phyloP scores from a whole-genome alignment of 768 basidiomycete genomes.

The Sarcodon sp. region DNA sequence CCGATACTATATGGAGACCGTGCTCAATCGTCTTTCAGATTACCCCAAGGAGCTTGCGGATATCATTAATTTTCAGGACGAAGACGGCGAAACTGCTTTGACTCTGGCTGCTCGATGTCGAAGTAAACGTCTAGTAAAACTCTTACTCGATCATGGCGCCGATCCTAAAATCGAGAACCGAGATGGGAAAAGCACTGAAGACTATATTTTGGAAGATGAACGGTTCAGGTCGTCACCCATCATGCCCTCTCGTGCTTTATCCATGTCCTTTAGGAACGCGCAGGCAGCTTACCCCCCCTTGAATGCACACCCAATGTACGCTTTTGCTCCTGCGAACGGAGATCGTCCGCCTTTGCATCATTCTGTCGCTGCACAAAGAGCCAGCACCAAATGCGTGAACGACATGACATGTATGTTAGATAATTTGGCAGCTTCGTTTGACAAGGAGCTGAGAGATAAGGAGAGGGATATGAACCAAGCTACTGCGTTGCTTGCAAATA shows the following conservation, averaged over 20 bases:
- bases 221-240: slow-evolving; percentile 88
- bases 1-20: slow-evolving; percentile 97
- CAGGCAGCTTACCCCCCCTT: slow-evolving; percentile 45
- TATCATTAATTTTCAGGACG: slow-evolving; percentile 98
- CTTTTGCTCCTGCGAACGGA: slow-evolving; percentile 37
- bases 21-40: slow-evolving; percentile 74
- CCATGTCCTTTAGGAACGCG: slow-evolving; percentile 65
- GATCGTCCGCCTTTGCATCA: slow-evolving; percentile 71
- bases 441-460: slow-evolving; percentile 83
- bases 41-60: slow-evolving; percentile 95
- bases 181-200: slow-evolving; percentile 95
- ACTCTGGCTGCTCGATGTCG: slow-evolving; percentile 94
- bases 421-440: slow-evolving; percentile 79
- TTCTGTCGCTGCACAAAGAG: slow-evolving; percentile 75
- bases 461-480: slow-evolving; percentile 89
- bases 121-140: slow-evolving; percentile 89
- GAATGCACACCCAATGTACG: slow-evolving; percentile 24
- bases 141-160: slow-evolving; percentile 91
- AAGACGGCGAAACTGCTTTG: slow-evolving; percentile 95
- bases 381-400: slow-evolving; percentile 73
- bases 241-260: slow-evolving; percentile 49
- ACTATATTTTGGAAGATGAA: slow-evolving; percentile 98
- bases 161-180: slow-evolving; percentile 91
- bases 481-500: slow-evolving; percentile 71
- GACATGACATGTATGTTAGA: slow-evolving; percentile 83